phyloP scores from a whole-genome alignment of 75 land plant genomes.

The Picea sitchensis region DNA sequence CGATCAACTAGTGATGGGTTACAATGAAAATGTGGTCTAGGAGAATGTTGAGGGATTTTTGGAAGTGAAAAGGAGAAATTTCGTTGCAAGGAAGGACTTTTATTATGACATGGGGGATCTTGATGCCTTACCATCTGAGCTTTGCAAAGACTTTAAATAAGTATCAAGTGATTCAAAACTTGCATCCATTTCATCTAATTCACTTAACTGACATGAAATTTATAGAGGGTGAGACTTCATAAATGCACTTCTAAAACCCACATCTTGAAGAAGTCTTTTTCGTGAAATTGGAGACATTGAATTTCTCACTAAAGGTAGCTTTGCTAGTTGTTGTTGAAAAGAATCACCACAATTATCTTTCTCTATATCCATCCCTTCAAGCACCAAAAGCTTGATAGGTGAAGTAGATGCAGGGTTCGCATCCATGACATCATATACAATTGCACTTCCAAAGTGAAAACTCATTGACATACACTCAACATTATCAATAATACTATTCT shows the following conservation, averaged over 20 bases:
- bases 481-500: not conserved
- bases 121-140: not conserved
- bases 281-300: constrained; percentile 46
- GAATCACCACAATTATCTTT: not conserved
- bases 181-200: not conserved
- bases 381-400: not conserved
- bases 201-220: not conserved
- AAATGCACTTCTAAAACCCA: constrained; percentile 9
- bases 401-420: not conserved
- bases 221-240: not conserved
- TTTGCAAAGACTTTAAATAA: constrained; percentile 7
- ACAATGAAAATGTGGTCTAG: not conserved
- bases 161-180: not conserved
- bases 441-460: not conserved
- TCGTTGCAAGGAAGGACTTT: constrained; percentile 3
- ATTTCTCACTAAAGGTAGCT: constrained; percentile 32
- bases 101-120: not conserved
- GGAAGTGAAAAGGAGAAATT: not conserved
- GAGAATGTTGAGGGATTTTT: not conserved
- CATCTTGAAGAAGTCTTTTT: constrained; percentile 28
- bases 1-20: not conserved
- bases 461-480: not conserved
- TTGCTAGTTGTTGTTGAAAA: no score
- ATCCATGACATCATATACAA: not conserved
- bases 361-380: not conserved